Base-by-base conservation (phyloP, 768 basidiomycete genomes). In the Psilocybe cyanescens region DNA sequence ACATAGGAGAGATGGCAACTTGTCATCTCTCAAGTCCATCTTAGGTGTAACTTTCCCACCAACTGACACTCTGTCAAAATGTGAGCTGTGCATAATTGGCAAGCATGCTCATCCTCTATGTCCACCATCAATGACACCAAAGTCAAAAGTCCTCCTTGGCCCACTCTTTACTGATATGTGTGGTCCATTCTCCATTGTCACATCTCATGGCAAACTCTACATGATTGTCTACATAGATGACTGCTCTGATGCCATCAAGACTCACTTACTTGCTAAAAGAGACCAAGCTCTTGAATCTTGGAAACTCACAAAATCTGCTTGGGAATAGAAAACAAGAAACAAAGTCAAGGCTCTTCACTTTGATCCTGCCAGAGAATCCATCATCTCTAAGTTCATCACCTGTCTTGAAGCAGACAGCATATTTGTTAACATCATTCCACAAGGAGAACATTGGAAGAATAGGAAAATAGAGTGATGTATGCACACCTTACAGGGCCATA, bases 71-170 rank as follows among this genome's bases (percentile, higher is more conserved):
- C 30, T 54, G 16, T 24, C 49, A 6, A 51, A 60, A 0, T 75
- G 71, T 37, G 55, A 67, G 3, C 46, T 69, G 0, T 75, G 71
- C 52, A 54, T 74, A 17, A 61, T 74, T 52, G 70, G 72, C 1
- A 72, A 74, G 44, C 57, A 60, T 46, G 60, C 71, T 35, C 65
- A 65, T 16, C 60, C 29, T 7, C 64, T 67, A 0, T 67, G 63
- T 47, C 2, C 57, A 17, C 51, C 65, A 33, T 44, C 41, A 4
- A 44, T 14, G 5, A 44, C 11, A 8, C 41, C 41, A 41, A 60
- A 9, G 63, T 46, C 11, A 19, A 61, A 41, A 59, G 59, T 11
- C 67, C 71, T 0, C 1, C 30, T 0, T 2, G 54, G 0, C 19
- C 71, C 24, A 63, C 69, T 12, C 68, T 70, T 3, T 60, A 62